phyloP scores from a whole-genome alignment of 306 rosid species.

The Corylus americana region DNA sequence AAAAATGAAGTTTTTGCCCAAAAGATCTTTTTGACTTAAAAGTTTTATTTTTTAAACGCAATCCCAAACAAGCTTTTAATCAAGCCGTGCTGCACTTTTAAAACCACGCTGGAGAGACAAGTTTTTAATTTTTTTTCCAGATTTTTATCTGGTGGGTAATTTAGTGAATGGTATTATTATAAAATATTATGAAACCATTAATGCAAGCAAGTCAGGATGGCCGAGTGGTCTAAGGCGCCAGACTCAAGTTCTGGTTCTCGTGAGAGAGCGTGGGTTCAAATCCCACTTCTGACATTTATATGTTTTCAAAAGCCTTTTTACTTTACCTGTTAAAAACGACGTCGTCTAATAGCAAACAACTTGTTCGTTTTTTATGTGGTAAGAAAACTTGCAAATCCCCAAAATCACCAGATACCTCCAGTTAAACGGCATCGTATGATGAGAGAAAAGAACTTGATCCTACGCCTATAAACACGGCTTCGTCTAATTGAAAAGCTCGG shows the following conservation, averaged over 20 bases:
- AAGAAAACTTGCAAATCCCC: background rate
- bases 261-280: conserved; percentile 17
- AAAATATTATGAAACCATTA: no score
- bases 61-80: no score
- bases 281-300: background rate
- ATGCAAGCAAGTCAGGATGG: background rate
- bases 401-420: background rate
- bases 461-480: background rate
- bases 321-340: background rate
- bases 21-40: no score
- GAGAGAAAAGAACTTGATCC: background rate
- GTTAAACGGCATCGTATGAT: background rate
- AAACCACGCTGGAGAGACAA: no score
- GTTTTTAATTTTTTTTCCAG: no score
- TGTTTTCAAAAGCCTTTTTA: no score
- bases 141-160: no score
- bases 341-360: background rate
- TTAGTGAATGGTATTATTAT: no score
- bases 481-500: no score
- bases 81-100: no score
- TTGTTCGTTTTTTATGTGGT: background rate
- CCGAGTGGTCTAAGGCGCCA: conserved; percentile 21
- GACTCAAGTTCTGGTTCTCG: conserved; percentile 19
- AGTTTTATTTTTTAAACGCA: no score
- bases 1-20: no score